Evolutionary conservation across 2,329 filamentous ascomycete genomes (phyloP), one percentile per base, ranked within the genome.

Genomic region (Fusarium marasasianum): DNA sequence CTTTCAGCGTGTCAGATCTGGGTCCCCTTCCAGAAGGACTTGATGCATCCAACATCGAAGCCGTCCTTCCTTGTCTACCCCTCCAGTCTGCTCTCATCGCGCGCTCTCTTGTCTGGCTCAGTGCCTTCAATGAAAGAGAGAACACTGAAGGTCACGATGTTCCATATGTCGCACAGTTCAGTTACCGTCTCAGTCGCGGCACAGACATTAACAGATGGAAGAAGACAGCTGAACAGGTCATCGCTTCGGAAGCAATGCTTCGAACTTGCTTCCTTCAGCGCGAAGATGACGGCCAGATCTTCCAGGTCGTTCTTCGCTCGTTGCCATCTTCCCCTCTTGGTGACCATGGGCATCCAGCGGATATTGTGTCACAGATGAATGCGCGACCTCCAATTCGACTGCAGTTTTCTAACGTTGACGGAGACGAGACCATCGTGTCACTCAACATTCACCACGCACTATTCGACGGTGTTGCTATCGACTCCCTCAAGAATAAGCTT

Each of bases 181-280:
- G 26, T 15, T 73, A 72, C 37, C 48, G 31, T 4, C 70, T 72
- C 7, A 29, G 44, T 13, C 26, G 1, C 4, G 24, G 24, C 8
- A 73, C 70, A 3, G 59, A 72, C 11, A 20, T 70, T 2, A 29
- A 24, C 8, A 47, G 8, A 20, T 72, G 70, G 70, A 61, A 37
- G 20, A 37, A 17, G 3, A 15, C 26, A 6, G 45, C 54, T 6
- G 70, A 72, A 37, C 20, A 22, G 8, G 50, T 53, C 12, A 29
- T 73, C 3, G 8, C 13, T 14, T 70, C 65, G 1, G 65, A 72
- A 35, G 65, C 70, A 2, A 72, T 61, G 55, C 13, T 73, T 1
- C 51, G 58, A 12, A 70, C 70, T 1, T 72, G 59, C 17, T 73
- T 72, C n/a, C 22, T 73, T 9, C 69, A 73, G 22, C 69, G 55